Base-by-base conservation (phyloP, 192 early-diverging fungal species). In the Ambispora gerdemannii region DNA sequence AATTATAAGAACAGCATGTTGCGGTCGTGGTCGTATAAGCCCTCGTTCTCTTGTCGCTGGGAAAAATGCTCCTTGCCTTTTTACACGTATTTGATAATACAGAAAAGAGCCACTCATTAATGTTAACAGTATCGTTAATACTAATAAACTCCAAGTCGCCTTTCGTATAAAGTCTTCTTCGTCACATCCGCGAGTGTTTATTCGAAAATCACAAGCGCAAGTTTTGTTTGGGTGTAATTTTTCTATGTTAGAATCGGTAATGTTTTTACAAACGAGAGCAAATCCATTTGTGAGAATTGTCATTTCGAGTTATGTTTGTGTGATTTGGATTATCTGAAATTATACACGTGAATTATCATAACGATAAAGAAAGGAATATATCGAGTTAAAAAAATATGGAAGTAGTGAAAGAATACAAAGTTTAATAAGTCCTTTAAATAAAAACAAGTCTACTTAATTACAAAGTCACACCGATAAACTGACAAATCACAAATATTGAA, bases 171-270 rank as follows among this genome's bases (percentile, higher is more conserved):
- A n/a, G 27, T 33, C 27, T 33, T 60, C 58, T 30, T 36, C 63
- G 24, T 38, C 24, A 49, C 63, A 65, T 38, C 22, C 32, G 27
- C 20, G 27, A 27, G 34, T 6, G 34, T 65, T 65, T 25, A 65
- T 50, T 65, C 63, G 28, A 65, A 65, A 65, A 25, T 65, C 63
- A 20, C 63, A 65, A 20, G 20, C 7, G 30, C 63, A 65, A n/a
- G n/a, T n/a, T n/a, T n/a, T n/a, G 20, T 50, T 65, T 50, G n/a
- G 27, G 2, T 24, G 30, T 4, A 17, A 3, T 60, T 31, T 32
- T 13, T 24, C 27, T 31, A 60, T 22, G 15, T 60, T 43, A 10
- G 38, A 10, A 15, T 43, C 38, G 15, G 38, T 43, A 43, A 43
- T 43, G 15, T 43, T 43, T 43, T 15, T 43, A 15, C 38, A 43